Percentiles rank a stretch among this genome's conserved stretches.
Conservation (phyloP, 2,329 filamentous ascomycete genomes). For the Ascochyta lentis region DNA sequence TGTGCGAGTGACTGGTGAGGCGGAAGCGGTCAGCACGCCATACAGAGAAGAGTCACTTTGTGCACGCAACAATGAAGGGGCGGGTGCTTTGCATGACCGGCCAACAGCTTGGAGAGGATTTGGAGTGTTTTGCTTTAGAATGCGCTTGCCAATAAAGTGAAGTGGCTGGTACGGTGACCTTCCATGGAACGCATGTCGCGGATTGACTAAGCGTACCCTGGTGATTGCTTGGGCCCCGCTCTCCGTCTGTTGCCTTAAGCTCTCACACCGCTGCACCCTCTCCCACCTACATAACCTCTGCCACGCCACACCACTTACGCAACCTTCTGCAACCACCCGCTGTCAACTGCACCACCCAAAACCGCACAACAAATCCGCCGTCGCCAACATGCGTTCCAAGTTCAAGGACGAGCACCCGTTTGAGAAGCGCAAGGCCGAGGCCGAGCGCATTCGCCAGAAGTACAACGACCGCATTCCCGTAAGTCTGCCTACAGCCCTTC, state of each 20-base stretch:
- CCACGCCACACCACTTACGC: conserved; percentile 27
- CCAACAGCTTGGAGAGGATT: conserved; percentile 4
- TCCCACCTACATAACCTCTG: conserved; percentile 32
- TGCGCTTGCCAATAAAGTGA: conserved; percentile 22
- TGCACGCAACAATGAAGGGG: conserved; percentile 22
- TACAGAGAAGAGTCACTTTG: conserved; percentile 34
- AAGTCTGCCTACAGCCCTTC: conserved; percentile 55
- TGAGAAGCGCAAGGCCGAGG: conserved; percentile 99
- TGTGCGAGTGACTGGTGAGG: conserved; percentile 37
- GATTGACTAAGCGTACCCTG: conserved; percentile 17
- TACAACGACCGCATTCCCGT: conserved; percentile 98
- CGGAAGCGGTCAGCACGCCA: conserved; percentile 40
- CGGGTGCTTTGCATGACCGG: conserved; percentile 27
- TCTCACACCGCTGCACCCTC: conserved; percentile 38
- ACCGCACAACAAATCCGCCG: conserved; percentile 16
- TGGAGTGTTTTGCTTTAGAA: conserved; percentile 20
- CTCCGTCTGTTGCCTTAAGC: conserved; percentile 38
- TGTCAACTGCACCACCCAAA: conserved; percentile 19
- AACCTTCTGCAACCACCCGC: conserved; percentile 10
- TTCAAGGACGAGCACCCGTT: conserved; percentile 99
- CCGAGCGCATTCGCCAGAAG: conserved; percentile 98
- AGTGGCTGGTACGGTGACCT: conserved; percentile 17
- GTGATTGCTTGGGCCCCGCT: conserved; percentile 35
- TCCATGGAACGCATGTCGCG: conserved; percentile 16
- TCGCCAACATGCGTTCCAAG: conserved; percentile 84